phyloP scores from a whole-genome alignment of 1,139 yeast species.

The Yamadazyma sp. region DNA sequence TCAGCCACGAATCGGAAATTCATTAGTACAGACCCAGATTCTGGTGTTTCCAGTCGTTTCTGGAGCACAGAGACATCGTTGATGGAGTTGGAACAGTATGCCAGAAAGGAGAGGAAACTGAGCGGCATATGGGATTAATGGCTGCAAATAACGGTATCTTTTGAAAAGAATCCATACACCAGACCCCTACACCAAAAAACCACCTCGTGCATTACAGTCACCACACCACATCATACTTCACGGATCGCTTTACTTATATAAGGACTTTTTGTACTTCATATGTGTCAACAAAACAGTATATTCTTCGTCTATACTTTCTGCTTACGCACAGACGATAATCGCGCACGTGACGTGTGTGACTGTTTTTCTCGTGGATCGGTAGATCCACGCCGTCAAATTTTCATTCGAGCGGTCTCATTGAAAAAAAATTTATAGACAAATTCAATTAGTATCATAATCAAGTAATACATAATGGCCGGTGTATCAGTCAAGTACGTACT shows the following conservation, averaged over 20 bases:
- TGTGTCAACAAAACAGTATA: too few species aligned
- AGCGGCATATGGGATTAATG: constrained; percentile 19
- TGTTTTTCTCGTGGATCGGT: constrained; percentile 16
- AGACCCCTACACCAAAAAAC: too few species aligned
- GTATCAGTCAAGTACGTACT: constrained; percentile 92
- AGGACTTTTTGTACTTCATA: too few species aligned
- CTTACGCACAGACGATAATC: too few species aligned
- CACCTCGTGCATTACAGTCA: too few species aligned
- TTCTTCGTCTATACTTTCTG: too few species aligned
- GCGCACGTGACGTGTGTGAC: constrained; percentile 30
- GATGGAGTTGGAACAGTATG: constrained; percentile 33
- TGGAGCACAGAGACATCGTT: constrained; percentile 32
- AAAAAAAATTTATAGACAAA: constrained; percentile 16
- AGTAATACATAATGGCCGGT: constrained; percentile 72
- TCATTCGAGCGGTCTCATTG: constrained; percentile 12
- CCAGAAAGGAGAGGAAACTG: constrained; percentile 18
- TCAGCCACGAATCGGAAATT: background rate
- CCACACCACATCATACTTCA: too few species aligned
- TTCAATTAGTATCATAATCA: constrained; percentile 16
- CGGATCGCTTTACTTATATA: too few species aligned
- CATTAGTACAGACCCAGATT: background rate
- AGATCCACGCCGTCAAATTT: constrained; percentile 7
- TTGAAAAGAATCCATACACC: too few species aligned
- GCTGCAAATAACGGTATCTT: too few species aligned
- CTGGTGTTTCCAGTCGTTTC: constrained; percentile 13